phyloP scores from a whole-genome alignment of 2,329 filamentous ascomycete genomes.

The Ophiostoma ips region DNA sequence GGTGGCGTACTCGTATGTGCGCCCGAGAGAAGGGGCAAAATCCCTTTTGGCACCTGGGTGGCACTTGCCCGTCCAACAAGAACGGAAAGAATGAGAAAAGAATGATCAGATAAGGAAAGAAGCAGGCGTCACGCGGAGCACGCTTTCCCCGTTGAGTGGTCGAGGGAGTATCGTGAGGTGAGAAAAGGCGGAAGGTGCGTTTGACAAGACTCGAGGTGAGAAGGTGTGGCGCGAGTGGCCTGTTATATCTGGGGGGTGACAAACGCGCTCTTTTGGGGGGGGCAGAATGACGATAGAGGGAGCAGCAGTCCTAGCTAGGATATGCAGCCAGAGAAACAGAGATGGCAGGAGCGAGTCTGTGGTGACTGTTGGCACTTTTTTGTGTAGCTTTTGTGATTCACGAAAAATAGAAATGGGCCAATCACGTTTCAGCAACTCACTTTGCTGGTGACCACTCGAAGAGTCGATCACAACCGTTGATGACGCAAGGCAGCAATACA shows the following conservation, averaged over 20 bases:
- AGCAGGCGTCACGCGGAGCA: not conserved
- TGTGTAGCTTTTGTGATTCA: conserved; percentile 2
- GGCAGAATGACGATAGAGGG: not conserved
- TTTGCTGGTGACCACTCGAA: not conserved
- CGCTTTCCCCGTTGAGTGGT: not conserved
- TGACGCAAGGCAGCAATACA: no score
- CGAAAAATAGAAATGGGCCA: not conserved
- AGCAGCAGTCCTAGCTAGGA: not conserved
- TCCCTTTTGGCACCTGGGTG: no score
- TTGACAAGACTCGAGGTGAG: not conserved
- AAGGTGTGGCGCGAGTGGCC: not conserved
- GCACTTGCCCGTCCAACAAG: no score
- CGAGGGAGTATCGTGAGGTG: not conserved
- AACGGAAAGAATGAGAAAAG: no score
- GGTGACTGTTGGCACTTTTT: not conserved
- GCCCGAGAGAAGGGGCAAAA: no score
- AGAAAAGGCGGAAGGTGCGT: not conserved
- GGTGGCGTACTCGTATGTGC: no score
- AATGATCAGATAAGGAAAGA: not conserved
- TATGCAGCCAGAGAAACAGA: not conserved
- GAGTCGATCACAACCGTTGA: not conserved
- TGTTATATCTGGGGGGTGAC: not conserved
- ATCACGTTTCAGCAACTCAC: not conserved
- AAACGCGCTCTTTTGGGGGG: not conserved
- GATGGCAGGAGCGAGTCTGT: not conserved